phyloP scores from a whole-genome alignment of 2,329 filamentous ascomycete genomes.

The Diaporthe citrichinensis region DNA sequence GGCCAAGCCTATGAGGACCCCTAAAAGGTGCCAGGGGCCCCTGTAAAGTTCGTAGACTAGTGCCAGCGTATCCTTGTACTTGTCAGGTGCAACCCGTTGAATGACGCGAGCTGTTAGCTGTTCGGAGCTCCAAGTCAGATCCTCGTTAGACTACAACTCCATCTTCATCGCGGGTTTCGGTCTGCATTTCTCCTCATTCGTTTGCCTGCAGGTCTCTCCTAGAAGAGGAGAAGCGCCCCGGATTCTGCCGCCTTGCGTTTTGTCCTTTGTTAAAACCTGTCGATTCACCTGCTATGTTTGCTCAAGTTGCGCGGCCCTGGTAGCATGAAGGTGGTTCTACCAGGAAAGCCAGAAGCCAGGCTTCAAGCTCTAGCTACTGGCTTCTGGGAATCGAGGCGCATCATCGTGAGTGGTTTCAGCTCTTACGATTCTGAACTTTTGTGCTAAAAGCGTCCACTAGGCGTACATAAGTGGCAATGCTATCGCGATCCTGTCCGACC shows the following conservation, averaged over 20 bases:
- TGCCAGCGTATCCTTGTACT: conserved; percentile 20
- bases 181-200: background rate
- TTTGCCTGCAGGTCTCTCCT: background rate
- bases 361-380: conserved; percentile 63
- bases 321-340: conserved; percentile 63
- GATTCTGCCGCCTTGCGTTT: background rate
- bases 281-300: conserved; percentile 38
- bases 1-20: conserved; percentile 17
- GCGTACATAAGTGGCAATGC: conserved; percentile 92
- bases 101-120: conserved; percentile 37
- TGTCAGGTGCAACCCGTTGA: conserved; percentile 23
- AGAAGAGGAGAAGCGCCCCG: conserved; percentile 11
- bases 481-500: conserved; percentile 84
- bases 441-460: conserved; percentile 58
- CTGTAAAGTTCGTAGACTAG: background rate
- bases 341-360: conserved; percentile 62
- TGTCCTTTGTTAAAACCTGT: background rate
- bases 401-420: conserved; percentile 50
- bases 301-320: conserved; percentile 39
- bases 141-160: conserved; percentile 27
- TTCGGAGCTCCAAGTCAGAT: conserved; percentile 33
- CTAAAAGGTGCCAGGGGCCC: background rate
- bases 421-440: background rate
- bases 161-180: conserved; percentile 4
- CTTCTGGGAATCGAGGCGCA: conserved; percentile 57